Percentiles rank a stretch among this genome's conserved stretches.
Evolutionary conservation across 805 yeast genomes (phyloP).

Genomic region (Cyberlindnera lachancei): DNA sequence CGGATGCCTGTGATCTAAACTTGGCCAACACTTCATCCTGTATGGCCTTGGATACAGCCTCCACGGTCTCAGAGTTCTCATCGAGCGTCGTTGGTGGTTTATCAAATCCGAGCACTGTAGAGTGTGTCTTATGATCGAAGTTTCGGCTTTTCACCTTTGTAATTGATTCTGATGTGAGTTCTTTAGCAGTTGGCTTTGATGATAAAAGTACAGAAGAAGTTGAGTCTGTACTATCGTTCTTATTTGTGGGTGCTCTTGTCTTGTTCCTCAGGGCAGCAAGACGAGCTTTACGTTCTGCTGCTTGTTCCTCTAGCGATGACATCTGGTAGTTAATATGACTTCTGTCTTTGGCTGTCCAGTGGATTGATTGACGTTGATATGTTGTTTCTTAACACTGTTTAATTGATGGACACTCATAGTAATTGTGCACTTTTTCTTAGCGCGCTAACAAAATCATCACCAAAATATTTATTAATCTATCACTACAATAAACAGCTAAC

Average conservation of each 20-base stretch:
- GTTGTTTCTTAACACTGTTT: too few relatives aligned
- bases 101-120: slow-evolving; percentile 11
- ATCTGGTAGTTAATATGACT: not conserved
- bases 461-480: too few relatives aligned
- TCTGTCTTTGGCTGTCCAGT: too few relatives aligned
- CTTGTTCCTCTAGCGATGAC: slow-evolving; percentile 21
- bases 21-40: slow-evolving; percentile 22
- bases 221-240: too few relatives aligned
- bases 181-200: not conserved
- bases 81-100: slow-evolving; percentile 20
- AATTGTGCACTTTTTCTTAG: too few relatives aligned
- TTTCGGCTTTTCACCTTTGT: slow-evolving; percentile 17
- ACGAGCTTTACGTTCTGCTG: slow-evolving; percentile 24
- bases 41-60: slow-evolving; percentile 25
- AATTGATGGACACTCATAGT: too few relatives aligned
- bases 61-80: slow-evolving; percentile 29
- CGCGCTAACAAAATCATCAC: too few relatives aligned
- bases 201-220: too few relatives aligned
- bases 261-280: slow-evolving; percentile 20
- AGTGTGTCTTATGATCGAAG: slow-evolving; percentile 13
- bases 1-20: slow-evolving; percentile 11
- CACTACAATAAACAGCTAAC: too few relatives aligned
- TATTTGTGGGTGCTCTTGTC: slow-evolving; percentile 7
- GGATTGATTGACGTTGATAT: too few relatives aligned
- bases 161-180: slow-evolving; percentile 1